Evolutionary conservation across 2,329 filamentous ascomycete genomes (phyloP), one percentile per base, ranked within the genome.

Genomic region (Coniochaeta sp.): DNA sequence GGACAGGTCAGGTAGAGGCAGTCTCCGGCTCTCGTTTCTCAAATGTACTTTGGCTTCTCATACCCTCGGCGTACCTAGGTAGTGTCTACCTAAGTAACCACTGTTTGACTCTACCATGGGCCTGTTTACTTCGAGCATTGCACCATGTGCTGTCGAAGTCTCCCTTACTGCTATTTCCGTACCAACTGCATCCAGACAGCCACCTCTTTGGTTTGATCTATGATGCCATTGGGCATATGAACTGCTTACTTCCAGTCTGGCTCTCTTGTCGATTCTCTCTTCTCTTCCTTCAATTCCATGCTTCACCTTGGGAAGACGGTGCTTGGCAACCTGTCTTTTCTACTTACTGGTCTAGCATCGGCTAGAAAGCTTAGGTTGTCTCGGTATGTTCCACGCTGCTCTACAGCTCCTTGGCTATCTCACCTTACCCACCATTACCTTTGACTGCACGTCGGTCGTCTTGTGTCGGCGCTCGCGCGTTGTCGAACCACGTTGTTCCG

Each of bases 181-280:
- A 26, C 47, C 26, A 17, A 22, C 22, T 52, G 24, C 24, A 4
- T 28, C 12, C 26, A 31, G 26, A n/a, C 24, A n/a, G 6, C 47
- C 3, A 1, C n/a, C 31, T 14, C 31, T 12, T n/a, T 31, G 31
- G 47, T 8, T 17, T 31, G 22, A 31, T 28, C 24, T 52, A 31
- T 28, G 47, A 52, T 52, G 47, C 47, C 47, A 52, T 52, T 31
- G 47, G 28, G 47, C n/a, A 52, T 52, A 52, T 52, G 47, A 52
- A 52, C 47, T 16, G 24, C 12, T 14, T 8, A 31, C 1, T 52
- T 28, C 22, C 47, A 52, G 4, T n/a, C 26, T 17, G 22, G 19
- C 47, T 12, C 24, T 52, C 43, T 22, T 24, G 43, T 28, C 47
- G 8, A n/a, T n/a, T n/a, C 26, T 24, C 14, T 28, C 12, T 31